A percentile compares a stretch with the other conserved stretches of the same genome.
phyloP scores from a whole-genome alignment of 441 rosid species.

The Geranium incanum region DNA sequence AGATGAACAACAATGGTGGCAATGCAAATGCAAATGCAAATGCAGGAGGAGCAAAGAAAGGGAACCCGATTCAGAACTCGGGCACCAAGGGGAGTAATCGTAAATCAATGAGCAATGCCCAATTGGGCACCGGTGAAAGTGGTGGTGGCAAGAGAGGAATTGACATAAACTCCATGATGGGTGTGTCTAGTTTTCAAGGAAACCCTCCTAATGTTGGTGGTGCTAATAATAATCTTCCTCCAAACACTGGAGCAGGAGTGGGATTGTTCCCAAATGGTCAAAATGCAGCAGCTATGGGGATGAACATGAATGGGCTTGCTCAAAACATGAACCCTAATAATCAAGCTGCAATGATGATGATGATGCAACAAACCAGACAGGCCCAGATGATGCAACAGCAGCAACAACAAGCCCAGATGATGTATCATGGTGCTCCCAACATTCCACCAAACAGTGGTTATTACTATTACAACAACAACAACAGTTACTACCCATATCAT shows the following conservation, averaged over 20 bases:
- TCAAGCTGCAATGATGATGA: constrained; percentile 29
- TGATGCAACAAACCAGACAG: neutral
- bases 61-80: constrained; percentile 44
- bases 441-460: constrained; percentile 57
- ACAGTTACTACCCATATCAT: constrained; percentile 19
- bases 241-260: neutral
- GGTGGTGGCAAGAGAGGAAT: constrained; percentile 32
- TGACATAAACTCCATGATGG: constrained; percentile 45
- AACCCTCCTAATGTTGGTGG: neutral
- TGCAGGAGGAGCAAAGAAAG: constrained; percentile 36
- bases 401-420: constrained; percentile 35
- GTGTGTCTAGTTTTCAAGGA: constrained; percentile 34
- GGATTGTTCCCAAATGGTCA: constrained; percentile 23
- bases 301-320: constrained; percentile 43
- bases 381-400: neutral
- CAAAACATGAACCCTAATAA: constrained; percentile 27
- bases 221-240: constrained; percentile 16
- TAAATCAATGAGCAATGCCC: constrained; percentile 19
- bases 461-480: constrained; percentile 31
- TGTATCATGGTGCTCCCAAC: constrained; percentile 58
- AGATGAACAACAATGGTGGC: constrained; percentile 10
- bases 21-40: constrained; percentile 24
- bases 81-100: constrained; percentile 26
- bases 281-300: constrained; percentile 33
- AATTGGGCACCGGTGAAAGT: constrained; percentile 11